Base-by-base conservation (phyloP, 2,329 filamentous ascomycete species). In the Fonsecaea monophora region DNA sequence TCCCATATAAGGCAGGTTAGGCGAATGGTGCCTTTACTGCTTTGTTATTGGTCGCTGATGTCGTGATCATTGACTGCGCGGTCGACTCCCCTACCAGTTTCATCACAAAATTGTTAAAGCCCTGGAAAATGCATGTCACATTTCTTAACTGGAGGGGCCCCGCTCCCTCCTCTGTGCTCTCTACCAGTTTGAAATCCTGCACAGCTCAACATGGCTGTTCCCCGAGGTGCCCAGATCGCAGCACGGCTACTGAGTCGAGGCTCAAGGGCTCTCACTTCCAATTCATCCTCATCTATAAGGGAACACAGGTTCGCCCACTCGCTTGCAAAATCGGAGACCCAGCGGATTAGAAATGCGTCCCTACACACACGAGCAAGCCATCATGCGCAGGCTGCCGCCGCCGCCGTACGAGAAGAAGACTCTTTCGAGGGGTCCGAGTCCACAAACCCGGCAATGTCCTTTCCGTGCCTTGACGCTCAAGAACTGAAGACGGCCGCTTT, bases 391-490 rank as follows among this genome's bases (percentile, higher is more conserved):
- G 69, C 71, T 2, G 66, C 67, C 34, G 34, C 70, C 10, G 68
- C 70, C 8, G 67, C 71, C 5, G 65, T 38, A 12, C 60, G 32
- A 48, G 50, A 69, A 32, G 69, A 75, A 65, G 67, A 69, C n/a
- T 65, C 73, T 66, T 67, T 66, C 32, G 74, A 73, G 54, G 70
- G 72, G 6, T 67, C 74, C 3, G 74, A 74, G 21, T 81, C 82
- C 1, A 92, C 91, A 3, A 96, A 96, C 75, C 92, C 92, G 3
- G 90, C 92, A 71, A 90, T 96, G 84, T 89, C 91, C 0, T 97
- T 97, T 73, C 93, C 93, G 2, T 97, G 93, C 76, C 89, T 97
- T 54, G 93, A 97, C 75, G 92, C 90, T 2, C 83, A 94, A 64
- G 93, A 96, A 75, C 86, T 85, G 40, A 89, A 90, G 69, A 92